Conservation (phyloP, 1,139 yeast species). For the Debaryomyces fabryi region DNA sequence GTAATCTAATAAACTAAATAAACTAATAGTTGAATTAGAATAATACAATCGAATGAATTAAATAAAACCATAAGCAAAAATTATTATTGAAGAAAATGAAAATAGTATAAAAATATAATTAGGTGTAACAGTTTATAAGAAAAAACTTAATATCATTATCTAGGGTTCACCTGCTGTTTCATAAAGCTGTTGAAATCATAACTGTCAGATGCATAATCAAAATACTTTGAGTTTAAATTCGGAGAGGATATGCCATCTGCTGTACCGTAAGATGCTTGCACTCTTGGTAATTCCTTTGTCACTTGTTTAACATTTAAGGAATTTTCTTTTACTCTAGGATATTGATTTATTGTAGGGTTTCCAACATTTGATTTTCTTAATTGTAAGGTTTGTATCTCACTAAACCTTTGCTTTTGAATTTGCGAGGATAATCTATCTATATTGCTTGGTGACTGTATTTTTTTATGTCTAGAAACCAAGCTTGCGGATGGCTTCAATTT, state of each 20-base stretch:
- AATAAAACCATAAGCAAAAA: not conserved
- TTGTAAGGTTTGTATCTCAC: not conserved
- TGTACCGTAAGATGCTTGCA: not conserved
- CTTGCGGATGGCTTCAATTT: slow-evolving; percentile 18
- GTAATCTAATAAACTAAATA: not conserved
- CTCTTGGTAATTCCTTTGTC: not conserved
- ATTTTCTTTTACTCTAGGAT: slow-evolving; percentile 10
- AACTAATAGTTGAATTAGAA: not conserved
- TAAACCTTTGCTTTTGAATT: not conserved
- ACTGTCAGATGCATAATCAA: slow-evolving; percentile 34
- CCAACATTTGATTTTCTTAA: slow-evolving; percentile 14
- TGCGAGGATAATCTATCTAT: not conserved
- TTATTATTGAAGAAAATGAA: not conserved
- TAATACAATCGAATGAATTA: slow-evolving; percentile 1
- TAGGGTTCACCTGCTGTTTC: slow-evolving; percentile 25
- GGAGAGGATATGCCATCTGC: not conserved
- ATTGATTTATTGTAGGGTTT: slow-evolving; percentile 23
- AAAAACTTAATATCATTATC: not conserved
- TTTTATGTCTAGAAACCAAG: slow-evolving; percentile 11
- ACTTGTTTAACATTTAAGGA: not conserved
- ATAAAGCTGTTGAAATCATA: slow-evolving; percentile 45
- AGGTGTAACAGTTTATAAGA: not conserved
- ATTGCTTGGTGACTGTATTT: not conserved
- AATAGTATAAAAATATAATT: not conserved
- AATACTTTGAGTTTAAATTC: slow-evolving; percentile 19